Percentiles rank a stretch among this genome's conserved stretches.
Conservation (phyloP, 768 basidiomycete species). For the Rhodotorula diobovata region DNA sequence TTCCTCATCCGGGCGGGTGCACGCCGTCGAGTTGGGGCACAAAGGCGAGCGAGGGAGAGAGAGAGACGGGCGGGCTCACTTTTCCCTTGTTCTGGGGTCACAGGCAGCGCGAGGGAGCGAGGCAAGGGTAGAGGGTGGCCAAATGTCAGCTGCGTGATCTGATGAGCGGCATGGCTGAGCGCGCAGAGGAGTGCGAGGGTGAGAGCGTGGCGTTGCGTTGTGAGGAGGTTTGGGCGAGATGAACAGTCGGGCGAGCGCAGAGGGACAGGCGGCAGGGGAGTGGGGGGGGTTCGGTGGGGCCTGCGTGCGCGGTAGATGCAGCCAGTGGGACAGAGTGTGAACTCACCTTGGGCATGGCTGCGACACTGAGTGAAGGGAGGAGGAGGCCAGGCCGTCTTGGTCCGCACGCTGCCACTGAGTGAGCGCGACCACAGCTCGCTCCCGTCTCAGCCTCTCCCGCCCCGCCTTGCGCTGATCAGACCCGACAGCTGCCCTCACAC, state of each 20-base stretch:
- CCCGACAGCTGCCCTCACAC: too few relatives aligned
- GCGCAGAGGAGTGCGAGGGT: neutral
- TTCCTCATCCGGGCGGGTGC: neutral
- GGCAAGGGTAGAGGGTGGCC: neutral
- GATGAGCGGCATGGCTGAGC: too few relatives aligned
- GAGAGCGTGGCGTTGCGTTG: neutral
- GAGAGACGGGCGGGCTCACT: constrained; percentile 12
- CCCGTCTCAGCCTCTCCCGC: neutral
- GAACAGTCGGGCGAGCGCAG: neutral
- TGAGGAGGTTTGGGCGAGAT: neutral
- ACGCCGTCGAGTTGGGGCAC: neutral
- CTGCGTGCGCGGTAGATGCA: neutral
- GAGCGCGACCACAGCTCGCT: neutral
- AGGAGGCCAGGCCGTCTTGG: neutral
- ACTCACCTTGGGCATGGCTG: constrained; percentile 4
- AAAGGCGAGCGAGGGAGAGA: neutral
- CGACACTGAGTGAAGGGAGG: too few relatives aligned
- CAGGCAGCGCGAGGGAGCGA: too few relatives aligned
- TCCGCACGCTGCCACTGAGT: neutral
- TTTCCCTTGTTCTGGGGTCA: constrained; percentile 34
- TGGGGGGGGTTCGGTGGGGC: neutral
- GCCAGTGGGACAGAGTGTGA: too few relatives aligned
- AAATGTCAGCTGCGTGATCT: neutral
- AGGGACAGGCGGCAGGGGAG: neutral
- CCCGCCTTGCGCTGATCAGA: too few relatives aligned